Evolutionary conservation across 768 basidiomycete species (phyloP).

Genomic region (Sporobolomyces phaffii): DNA sequence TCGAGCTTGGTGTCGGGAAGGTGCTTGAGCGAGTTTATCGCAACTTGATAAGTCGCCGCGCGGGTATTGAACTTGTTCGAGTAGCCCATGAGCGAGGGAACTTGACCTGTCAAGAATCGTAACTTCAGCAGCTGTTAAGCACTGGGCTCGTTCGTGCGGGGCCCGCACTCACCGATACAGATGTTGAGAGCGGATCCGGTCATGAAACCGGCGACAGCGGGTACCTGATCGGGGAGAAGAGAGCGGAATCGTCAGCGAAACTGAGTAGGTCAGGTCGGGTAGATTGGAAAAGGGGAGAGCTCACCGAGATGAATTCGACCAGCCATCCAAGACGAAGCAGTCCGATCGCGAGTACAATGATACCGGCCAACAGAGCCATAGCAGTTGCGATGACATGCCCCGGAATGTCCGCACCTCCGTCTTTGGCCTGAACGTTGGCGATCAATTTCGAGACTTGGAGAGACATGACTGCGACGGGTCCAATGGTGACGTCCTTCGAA

Average conservation of each 20-base stretch:
- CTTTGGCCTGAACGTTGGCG: slow-evolving; percentile 24
- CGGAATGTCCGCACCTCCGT: slow-evolving; percentile 40
- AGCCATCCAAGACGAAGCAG: slow-evolving; percentile 85
- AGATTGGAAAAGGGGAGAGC: too few relatives aligned
- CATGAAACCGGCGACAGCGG: slow-evolving; percentile 70
- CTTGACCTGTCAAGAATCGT: slow-evolving; percentile 73
- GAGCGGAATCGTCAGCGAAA: neutral
- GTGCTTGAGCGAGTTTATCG: slow-evolving; percentile 82
- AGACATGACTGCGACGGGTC: slow-evolving; percentile 98
- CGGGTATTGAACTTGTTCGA: slow-evolving; percentile 56
- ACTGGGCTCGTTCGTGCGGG: neutral
- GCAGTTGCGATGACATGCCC: slow-evolving; percentile 73
- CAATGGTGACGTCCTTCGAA: slow-evolving; percentile 94
- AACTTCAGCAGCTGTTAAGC: too few relatives aligned
- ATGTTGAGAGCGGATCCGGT: slow-evolving; percentile 70
- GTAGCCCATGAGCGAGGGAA: slow-evolving; percentile 71
- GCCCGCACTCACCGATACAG: slow-evolving; percentile 2
- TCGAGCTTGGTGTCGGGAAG: slow-evolving; percentile 58
- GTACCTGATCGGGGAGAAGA: slow-evolving; percentile 41
- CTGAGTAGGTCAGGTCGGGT: too few relatives aligned
- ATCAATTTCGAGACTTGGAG: slow-evolving; percentile 55
- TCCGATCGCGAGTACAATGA: slow-evolving; percentile 84
- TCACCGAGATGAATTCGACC: slow-evolving; percentile 78
- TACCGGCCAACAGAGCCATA: slow-evolving; percentile 78
- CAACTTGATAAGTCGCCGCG: slow-evolving; percentile 69